Evolutionary conservation across 2,329 filamentous ascomycete species (phyloP).

Genomic region (Mycosphaerella sp.): DNA sequence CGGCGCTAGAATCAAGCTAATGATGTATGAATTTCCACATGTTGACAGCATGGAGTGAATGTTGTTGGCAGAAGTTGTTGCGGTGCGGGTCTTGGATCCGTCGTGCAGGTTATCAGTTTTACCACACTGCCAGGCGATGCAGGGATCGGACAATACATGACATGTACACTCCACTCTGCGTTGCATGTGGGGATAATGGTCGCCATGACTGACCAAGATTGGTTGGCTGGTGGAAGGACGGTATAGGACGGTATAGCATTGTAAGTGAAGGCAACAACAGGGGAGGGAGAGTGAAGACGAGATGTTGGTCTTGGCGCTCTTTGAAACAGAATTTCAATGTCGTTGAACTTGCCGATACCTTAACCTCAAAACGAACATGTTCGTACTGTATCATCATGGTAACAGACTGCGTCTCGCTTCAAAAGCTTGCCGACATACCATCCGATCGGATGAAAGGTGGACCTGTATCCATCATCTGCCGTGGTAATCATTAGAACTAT

Average conservation of each 20-base stretch:
- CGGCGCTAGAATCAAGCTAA: background rate
- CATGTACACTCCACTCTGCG: conserved; percentile 1
- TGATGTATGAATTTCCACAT: background rate
- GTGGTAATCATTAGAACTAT: too few species aligned
- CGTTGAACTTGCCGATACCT: too few species aligned
- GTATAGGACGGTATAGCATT: too few species aligned
- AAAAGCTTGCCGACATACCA: background rate
- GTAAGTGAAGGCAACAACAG: too few species aligned
- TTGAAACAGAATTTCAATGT: too few species aligned
- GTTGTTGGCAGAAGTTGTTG: background rate
- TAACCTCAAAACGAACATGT: too few species aligned
- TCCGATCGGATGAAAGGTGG: background rate
- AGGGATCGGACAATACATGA: background rate
- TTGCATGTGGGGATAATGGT: background rate
- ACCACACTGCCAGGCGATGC: background rate
- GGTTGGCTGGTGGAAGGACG: too few species aligned
- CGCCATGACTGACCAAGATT: too few species aligned
- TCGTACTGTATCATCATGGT: too few species aligned
- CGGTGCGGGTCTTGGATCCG: background rate
- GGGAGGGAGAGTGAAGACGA: too few species aligned
- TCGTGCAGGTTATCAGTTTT: background rate
- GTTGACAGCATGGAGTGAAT: conserved; percentile 4
- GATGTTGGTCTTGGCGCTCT: too few species aligned
- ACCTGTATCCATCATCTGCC: background rate
- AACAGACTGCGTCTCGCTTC: too few species aligned